phyloP scores from a whole-genome alignment of 169 alveolate species.

The Cryptosporidium andersoni region DNA sequence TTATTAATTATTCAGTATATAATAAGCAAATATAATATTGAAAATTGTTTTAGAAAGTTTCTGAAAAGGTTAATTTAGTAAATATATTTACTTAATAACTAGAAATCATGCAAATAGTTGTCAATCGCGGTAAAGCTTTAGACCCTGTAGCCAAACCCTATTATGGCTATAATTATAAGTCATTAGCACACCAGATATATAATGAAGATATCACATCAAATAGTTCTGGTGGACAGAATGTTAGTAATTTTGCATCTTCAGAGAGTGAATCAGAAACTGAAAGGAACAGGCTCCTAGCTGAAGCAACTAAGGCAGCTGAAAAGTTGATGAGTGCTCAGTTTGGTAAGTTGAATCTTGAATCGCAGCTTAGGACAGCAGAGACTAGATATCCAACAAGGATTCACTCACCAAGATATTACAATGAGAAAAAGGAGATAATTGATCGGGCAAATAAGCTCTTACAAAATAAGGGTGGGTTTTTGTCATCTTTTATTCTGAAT shows the following conservation, averaged over 20 bases:
- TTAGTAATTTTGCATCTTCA: slow-evolving; percentile 1
- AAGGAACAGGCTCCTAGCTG: slow-evolving; percentile 48
- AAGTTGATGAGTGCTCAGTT: slow-evolving; percentile 62
- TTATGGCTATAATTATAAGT: too few relatives aligned
- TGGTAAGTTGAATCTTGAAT: slow-evolving; percentile 14
- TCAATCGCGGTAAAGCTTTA: too few relatives aligned
- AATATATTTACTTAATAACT: too few relatives aligned
- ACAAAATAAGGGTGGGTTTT: neutral
- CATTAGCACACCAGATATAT: too few relatives aligned
- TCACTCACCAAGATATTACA: slow-evolving; percentile 63
- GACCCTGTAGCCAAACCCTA: too few relatives aligned
- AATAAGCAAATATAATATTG: too few relatives aligned
- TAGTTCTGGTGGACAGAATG: neutral
- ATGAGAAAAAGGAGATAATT: slow-evolving; percentile 41
- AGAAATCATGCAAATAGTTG: too few relatives aligned
- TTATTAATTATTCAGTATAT: too few relatives aligned
- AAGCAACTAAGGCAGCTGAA: slow-evolving; percentile 48
- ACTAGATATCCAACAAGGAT: slow-evolving; percentile 67
- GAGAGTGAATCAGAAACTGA: slow-evolving; percentile 63
- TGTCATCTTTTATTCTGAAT: slow-evolving; percentile 2
- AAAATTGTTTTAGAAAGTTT: too few relatives aligned
- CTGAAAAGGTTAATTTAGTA: too few relatives aligned
- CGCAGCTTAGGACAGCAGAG: slow-evolving; percentile 55
- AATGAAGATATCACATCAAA: neutral
- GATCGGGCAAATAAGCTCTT: slow-evolving; percentile 44